Evolutionary conservation across 352 stramenopile genomes (phyloP).

Genomic region (Globisporangium iwayamae): DNA sequence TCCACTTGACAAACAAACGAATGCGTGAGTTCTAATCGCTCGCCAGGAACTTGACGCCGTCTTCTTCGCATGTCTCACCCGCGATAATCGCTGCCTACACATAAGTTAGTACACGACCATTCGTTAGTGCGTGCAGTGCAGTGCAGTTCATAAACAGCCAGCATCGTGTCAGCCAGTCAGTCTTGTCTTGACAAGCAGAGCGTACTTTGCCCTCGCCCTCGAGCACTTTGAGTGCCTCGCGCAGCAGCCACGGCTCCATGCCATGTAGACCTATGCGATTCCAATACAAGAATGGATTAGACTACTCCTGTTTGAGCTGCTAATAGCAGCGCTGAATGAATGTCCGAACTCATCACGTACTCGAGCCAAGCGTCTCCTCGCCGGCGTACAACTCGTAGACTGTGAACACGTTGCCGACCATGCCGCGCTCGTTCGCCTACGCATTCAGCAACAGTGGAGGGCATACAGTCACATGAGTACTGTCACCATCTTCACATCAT

Average conservation of each 20-base stretch:
- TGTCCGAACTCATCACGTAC: conserved; percentile 26
- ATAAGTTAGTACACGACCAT: neutral
- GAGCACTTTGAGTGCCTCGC: conserved; percentile 69
- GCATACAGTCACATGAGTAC: neutral
- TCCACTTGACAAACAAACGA: neutral
- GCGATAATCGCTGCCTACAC: conserved; percentile 68
- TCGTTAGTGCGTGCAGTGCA: neutral
- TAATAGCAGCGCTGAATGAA: too few species aligned
- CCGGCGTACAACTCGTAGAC: conserved; percentile 84
- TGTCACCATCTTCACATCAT: conserved; percentile 13
- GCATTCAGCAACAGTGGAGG: neutral
- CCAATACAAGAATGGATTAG: neutral
- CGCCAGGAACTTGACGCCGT: conserved; percentile 83
- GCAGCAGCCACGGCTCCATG: conserved; percentile 82
- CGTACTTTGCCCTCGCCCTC: conserved; percentile 72
- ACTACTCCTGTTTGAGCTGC: too few species aligned
- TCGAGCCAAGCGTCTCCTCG: conserved; percentile 74
- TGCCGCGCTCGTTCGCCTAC: conserved; percentile 63
- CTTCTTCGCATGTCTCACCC: conserved; percentile 77
- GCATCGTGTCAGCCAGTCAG: too few species aligned
- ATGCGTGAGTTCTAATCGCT: conserved; percentile 32
- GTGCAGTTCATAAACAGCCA: too few species aligned
- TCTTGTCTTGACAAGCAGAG: neutral
- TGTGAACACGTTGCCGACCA: conserved; percentile 83
- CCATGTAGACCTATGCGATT: conserved; percentile 55